phyloP scores from a whole-genome alignment of 2,329 filamentous ascomycete genomes.

The Cyclaneusma minus region DNA sequence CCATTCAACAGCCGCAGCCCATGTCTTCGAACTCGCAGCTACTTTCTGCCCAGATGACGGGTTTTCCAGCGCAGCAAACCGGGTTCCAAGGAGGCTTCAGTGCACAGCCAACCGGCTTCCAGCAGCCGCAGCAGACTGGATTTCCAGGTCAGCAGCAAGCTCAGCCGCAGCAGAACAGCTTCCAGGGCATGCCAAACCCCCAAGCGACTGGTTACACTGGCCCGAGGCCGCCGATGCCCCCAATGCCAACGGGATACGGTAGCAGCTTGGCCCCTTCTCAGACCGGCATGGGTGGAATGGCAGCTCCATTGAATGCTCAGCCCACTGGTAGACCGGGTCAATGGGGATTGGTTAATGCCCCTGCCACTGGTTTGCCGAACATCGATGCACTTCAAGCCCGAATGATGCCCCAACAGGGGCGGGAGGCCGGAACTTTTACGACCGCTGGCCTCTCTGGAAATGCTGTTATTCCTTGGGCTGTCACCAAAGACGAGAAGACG shows the following conservation, averaged over 20 bases:
- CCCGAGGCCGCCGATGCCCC: slow-evolving; percentile 62
- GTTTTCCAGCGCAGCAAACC: slow-evolving; percentile 41
- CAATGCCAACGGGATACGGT: slow-evolving; percentile 66
- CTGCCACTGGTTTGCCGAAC: slow-evolving; percentile 76
- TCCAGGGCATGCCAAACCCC: slow-evolving; percentile 48
- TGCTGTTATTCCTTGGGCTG: slow-evolving; percentile 93
- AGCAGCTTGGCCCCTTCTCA: slow-evolving; percentile 40
- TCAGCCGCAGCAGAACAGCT: slow-evolving; percentile 56
- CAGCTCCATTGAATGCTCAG: slow-evolving; percentile 68
- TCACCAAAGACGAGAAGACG: slow-evolving; percentile 97
- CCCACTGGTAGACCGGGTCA: slow-evolving; percentile 87
- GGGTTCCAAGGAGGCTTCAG: slow-evolving; percentile 28
- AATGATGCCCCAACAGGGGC: slow-evolving; percentile 94
- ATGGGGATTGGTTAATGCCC: slow-evolving; percentile 96
- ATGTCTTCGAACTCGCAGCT: slow-evolving; percentile 58
- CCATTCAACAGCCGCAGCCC: slow-evolving; percentile 55
- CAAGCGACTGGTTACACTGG: slow-evolving; percentile 71
- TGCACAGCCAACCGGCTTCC: slow-evolving; percentile 25
- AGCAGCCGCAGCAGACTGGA: slow-evolving; percentile 31
- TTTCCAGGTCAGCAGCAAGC: slow-evolving; percentile 45
- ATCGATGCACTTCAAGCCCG: slow-evolving; percentile 83
- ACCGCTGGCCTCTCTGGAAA: slow-evolving; percentile 82
- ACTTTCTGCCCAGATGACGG: slow-evolving; percentile 52
- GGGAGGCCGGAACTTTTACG: slow-evolving; percentile 69
- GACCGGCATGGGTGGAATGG: slow-evolving; percentile 42